Conservation (phyloP, 2,329 filamentous ascomycete genomes). For the Stylonectria norvegica region DNA sequence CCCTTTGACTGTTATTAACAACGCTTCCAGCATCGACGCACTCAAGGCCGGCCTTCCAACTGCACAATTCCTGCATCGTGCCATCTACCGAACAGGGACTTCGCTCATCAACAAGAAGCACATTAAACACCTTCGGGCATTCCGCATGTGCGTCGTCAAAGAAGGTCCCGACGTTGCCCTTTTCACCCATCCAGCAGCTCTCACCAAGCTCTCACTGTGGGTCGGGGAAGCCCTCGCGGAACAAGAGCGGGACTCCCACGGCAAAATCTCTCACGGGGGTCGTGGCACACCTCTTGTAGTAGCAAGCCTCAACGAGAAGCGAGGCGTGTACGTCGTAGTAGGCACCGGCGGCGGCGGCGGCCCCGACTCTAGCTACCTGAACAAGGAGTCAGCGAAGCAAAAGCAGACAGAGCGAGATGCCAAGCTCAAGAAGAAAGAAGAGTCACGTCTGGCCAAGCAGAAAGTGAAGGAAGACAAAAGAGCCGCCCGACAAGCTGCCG, state of each 20-base stretch:
- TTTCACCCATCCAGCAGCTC: conserved; percentile 87
- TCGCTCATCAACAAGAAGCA: conserved; percentile 89
- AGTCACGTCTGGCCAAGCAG: conserved; percentile 53
- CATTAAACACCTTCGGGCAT: conserved; percentile 86
- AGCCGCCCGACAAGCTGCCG: conserved; percentile 50
- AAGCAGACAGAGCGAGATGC: conserved; percentile 60
- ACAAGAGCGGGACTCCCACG: conserved; percentile 75
- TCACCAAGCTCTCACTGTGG: conserved; percentile 94
- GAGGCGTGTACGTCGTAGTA: conserved; percentile 88
- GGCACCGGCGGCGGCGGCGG: conserved; percentile 86
- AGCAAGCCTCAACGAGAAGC: conserved; percentile 80
- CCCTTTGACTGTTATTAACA: conserved; percentile 5
- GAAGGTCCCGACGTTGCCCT: conserved; percentile 88
- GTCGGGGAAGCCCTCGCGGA: conserved; percentile 88
- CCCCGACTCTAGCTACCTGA: conserved; percentile 65
- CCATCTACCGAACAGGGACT: conserved; percentile 90
- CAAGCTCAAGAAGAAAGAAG: conserved; percentile 61
- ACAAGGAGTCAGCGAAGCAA: conserved; percentile 63
- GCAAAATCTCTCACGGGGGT: conserved; percentile 64
- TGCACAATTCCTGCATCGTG: conserved; percentile 84
- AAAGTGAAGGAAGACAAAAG: conserved; percentile 59
- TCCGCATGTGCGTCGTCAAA: conserved; percentile 93
- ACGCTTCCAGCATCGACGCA: conserved; percentile 60
- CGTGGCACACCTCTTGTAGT: conserved; percentile 84
- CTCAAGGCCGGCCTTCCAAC: conserved; percentile 74